phyloP scores from a whole-genome alignment of 2,329 filamentous ascomycete species.

The Keithomyces neogunnii region DNA sequence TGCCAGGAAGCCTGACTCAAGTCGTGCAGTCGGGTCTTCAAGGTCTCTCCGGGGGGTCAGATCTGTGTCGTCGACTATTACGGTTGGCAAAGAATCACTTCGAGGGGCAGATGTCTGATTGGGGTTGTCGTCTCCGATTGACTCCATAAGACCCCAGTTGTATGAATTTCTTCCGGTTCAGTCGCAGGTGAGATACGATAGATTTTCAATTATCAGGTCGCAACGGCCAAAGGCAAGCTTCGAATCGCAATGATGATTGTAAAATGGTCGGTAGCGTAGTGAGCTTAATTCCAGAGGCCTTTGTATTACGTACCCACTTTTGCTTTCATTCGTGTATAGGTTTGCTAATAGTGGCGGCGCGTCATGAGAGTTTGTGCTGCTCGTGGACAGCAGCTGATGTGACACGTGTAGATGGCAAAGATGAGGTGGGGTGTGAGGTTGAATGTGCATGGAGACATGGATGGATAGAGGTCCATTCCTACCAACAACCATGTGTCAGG shows the following conservation, averaged over 20 bases:
- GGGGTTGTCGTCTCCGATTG: background rate
- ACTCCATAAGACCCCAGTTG: conserved; percentile 9
- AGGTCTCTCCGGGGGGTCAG: background rate
- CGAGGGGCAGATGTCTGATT: background rate
- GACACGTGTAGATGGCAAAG: no score
- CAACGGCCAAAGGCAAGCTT: background rate
- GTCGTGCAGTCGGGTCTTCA: background rate
- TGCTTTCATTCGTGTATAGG: no score
- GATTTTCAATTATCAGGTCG: background rate
- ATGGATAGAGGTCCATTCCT: no score
- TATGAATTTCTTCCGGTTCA: background rate
- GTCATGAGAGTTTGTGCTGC: no score
- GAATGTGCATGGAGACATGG: no score
- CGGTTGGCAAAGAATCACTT: conserved; percentile 4
- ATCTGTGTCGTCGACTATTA: conserved; percentile 15
- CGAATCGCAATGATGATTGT: background rate
- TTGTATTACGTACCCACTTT: no score
- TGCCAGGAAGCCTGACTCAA: conserved; percentile 6
- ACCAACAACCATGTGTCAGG: no score
- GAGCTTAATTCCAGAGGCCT: no score
- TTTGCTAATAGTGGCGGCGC: no score
- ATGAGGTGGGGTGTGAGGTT: no score
- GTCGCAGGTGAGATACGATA: background rate
- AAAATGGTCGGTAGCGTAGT: no score
- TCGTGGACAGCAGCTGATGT: no score